Evolutionary conservation across 1,284 basidiomycete genomes (phyloP).

Genomic region (Moniliophthora roreri): DNA sequence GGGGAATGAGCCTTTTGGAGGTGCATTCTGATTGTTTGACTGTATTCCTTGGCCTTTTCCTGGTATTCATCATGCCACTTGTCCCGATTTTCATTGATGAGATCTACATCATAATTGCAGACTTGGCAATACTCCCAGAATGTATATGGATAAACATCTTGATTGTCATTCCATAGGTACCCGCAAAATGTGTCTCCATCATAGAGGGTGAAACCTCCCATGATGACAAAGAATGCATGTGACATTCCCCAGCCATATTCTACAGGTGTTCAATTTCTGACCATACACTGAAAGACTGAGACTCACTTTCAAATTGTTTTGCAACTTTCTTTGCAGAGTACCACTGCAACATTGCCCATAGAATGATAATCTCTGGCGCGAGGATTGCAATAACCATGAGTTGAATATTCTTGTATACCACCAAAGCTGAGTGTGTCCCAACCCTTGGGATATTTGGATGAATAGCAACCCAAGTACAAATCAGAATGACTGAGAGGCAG

Average conservation of each 20-base stretch:
- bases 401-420: slow-evolving; percentile 8
- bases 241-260: neutral
- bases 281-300: neutral
- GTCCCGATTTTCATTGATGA: too few relatives aligned
- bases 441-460: slow-evolving; percentile 32
- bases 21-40: too few relatives aligned
- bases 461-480: slow-evolving; percentile 32
- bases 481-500: slow-evolving; percentile 28
- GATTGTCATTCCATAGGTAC: neutral
- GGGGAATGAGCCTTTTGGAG: too few relatives aligned
- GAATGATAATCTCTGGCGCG: slow-evolving; percentile 25
- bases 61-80: too few relatives aligned
- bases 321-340: slow-evolving; percentile 15
- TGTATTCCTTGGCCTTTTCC: too few relatives aligned
- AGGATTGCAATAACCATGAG: slow-evolving; percentile 24
- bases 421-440: slow-evolving; percentile 1
- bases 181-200: neutral
- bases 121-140: neutral
- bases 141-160: neutral
- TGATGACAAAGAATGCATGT: neutral
- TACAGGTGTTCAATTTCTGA: neutral
- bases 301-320: slow-evolving; percentile 10
- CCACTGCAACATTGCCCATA: slow-evolving; percentile 27
- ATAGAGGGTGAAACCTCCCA: neutral
- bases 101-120: too few relatives aligned